phyloP scores from a whole-genome alignment of 2,329 filamentous ascomycete genomes.

The Fusarium burgessii region DNA sequence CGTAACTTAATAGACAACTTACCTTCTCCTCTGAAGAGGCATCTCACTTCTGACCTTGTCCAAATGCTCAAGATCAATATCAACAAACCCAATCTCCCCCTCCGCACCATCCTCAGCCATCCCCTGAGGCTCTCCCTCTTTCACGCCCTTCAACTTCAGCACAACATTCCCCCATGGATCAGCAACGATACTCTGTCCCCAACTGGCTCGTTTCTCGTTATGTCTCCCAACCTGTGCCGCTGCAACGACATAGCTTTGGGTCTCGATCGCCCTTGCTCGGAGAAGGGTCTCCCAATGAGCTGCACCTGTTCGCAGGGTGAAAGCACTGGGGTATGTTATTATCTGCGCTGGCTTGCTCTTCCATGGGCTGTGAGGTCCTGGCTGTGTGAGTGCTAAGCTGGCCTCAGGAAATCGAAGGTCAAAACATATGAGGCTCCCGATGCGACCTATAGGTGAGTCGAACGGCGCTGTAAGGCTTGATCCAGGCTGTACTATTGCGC shows the following conservation, averaged over 20 bases:
- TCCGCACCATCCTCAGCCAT: conserved; percentile 52
- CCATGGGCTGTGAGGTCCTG: conserved; percentile 49
- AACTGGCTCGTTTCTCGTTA: conserved; percentile 82
- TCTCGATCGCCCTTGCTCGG: conserved; percentile 86
- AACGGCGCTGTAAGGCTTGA: conserved; percentile 75
- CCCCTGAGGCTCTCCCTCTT: conserved; percentile 49
- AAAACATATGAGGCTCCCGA: conserved; percentile 90
- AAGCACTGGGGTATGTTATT: conserved; percentile 89
- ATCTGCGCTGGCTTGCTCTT: conserved; percentile 70
- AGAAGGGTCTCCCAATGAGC: conserved; percentile 89
- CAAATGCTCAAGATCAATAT: conserved; percentile 63
- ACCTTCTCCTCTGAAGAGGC: conserved; percentile 65
- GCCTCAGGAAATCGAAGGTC: conserved; percentile 88
- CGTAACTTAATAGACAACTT: conserved; percentile 48
- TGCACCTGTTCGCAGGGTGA: conserved; percentile 85
- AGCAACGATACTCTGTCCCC: conserved; percentile 87
- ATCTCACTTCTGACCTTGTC: conserved; percentile 63
- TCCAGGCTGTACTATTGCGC: conserved; percentile 75
- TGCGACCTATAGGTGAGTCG: conserved; percentile 76
- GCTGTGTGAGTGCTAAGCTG: conserved; percentile 71
- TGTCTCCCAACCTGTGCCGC: conserved; percentile 81
- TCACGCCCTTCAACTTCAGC: conserved; percentile 71
- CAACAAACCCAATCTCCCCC: conserved; percentile 65
- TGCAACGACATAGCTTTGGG: conserved; percentile 87
- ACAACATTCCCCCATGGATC: conserved; percentile 87